These are phyloP conservation scores for Backusella psychrophila DNA, from an alignment of 192 early-diverging fungal genomes.

Conservation along the genomic window DNA sequence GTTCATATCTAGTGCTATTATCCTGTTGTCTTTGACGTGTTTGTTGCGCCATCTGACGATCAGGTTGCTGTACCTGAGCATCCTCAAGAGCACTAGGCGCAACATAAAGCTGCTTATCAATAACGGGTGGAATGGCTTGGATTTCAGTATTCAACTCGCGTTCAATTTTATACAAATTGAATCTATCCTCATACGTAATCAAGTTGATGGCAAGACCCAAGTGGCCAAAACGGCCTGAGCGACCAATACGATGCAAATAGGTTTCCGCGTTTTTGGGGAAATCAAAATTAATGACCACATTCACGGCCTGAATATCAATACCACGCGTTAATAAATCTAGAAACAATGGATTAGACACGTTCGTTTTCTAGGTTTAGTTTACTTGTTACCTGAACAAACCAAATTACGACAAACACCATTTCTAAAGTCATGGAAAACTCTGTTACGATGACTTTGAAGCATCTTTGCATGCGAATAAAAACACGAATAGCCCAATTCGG, in stretches of 20 bases:
- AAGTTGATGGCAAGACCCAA: conserved; percentile 97
- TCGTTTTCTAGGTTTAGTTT: background rate
- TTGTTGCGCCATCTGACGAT: conserved; percentile 29
- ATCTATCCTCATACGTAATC: conserved; percentile 97
- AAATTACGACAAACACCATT: conserved; percentile 97
- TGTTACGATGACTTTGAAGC: conserved; percentile 97
- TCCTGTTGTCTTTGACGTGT: conserved; percentile 45
- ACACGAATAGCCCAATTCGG: conserved; percentile 98
- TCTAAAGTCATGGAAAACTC: conserved; percentile 99
- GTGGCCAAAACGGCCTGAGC: conserved; percentile 95
- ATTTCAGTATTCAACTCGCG: conserved; percentile 98
- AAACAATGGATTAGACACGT: background rate
- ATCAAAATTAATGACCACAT: conserved; percentile 99
- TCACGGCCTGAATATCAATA: conserved; percentile 99
- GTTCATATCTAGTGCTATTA: conserved; percentile 35
- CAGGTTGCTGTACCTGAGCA: conserved; percentile 54
- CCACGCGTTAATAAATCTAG: conserved; percentile 93
- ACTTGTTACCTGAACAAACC: conserved; percentile 82
- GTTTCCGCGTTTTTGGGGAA: conserved; percentile 99
- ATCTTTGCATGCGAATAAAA: conserved; percentile 99
- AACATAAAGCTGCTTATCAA: conserved; percentile 91
- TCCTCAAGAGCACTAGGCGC: conserved; percentile 74
- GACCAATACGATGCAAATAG: conserved; percentile 97
- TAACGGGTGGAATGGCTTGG: conserved; percentile 94
- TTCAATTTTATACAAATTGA: conserved; percentile 97